Evolutionary conservation across 495 filamentous ascomycete genomes (phyloP), one percentile per base, ranked within the genome.

Genomic region (Hypomontagnella monticulosa): DNA sequence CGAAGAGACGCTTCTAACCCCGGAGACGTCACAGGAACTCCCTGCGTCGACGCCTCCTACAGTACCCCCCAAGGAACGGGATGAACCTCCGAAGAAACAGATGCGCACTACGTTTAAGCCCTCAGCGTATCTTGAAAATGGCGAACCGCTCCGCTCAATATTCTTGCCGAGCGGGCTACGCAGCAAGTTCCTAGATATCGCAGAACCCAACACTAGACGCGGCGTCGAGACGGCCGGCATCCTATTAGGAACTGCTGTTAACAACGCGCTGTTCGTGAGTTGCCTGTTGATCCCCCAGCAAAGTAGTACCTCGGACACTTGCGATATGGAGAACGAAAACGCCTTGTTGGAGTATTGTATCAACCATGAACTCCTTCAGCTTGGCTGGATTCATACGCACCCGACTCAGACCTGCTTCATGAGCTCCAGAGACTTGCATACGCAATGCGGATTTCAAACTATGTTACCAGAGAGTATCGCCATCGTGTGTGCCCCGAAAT

Each of bases 351-450:
- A 96, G 32, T 98, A 93, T 71, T 94, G 91, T 69, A 88, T 94
- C 65, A 82, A 80, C 5, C 88, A 97, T 67, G 91, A 97, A 42
- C 72, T 98, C 37, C 88, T 97, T 78, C 87, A 95, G 60, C 83
- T 97, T 7, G 95, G 95, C 53, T 99, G 95, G 95, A 99, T 99
- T 57, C 95, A 99, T 73, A 99, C 95, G 0, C 95, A 99, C 73
- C 95, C 95, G 0, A 91, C 88, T 0, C 96, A 99, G 79, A 96
- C 92, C 1, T 99, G 95, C 74, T 99, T 99, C 73, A 95, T 99
- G 92, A 96, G 92, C 76, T 93, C 89, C 32, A 83, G 93, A 33
- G 95, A 99, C 72, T 70, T 97, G 62, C 95, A 99, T 67, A 99
- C 96, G 0, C 95, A 97, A 69, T 84, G 85, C 30, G 92, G 92